Evolutionary conservation across 2,329 filamentous ascomycete species (phyloP), one percentile per base, ranked within the genome.

Genomic region (Diplodia intermedia): DNA sequence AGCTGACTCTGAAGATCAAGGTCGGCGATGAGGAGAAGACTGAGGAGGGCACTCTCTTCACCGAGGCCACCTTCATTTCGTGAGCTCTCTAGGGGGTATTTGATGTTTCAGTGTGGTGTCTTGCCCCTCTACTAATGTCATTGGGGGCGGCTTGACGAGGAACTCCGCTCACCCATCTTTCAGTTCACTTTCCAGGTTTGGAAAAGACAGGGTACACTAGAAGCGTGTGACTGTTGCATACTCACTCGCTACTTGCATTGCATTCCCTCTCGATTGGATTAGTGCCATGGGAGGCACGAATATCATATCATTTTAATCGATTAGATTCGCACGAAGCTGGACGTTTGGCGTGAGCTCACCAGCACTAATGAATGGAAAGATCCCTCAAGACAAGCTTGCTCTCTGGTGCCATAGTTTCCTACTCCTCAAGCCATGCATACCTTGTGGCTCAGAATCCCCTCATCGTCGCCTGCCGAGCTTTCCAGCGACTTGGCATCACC

Each of bases 61-160:
- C 87, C 68, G 95, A 99, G 82, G 93, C 95, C 2, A 97, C 94
- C n/a, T 99, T 98, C 83, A 97, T 99, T 81, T 93, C 91, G 65
- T 56, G 54, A 63, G 60, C 29, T 14, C 5, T 18, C 11, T 23
- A 14, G n/a, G n/a, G n/a, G 11, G 29, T 18, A 4, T 12, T 52
- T 36, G n/a, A 62, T 63, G 31, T 52, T 52, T 63, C 40, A 12
- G 23, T 63, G 31, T 52, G 60, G 50, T n/a, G 18, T 23, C 29
- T 26, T 50, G 60, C 40, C 23, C 38, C 43, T 63, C 60, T 63
- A 63, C 40, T 63, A 63, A 63, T 63, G 60, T 52, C 40, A n/a
- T 31, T 63, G 36, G 60, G 33, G 43, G 43, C 31, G n/a, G 31
- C 47, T 52, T 63, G 60, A 52, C 47, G 31, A 31, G 47, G 47